Evolutionary conservation across 2,329 filamentous ascomycete species (phyloP), one percentile per base, ranked within the genome.

Genomic region (Stylonectria norvegica): DNA sequence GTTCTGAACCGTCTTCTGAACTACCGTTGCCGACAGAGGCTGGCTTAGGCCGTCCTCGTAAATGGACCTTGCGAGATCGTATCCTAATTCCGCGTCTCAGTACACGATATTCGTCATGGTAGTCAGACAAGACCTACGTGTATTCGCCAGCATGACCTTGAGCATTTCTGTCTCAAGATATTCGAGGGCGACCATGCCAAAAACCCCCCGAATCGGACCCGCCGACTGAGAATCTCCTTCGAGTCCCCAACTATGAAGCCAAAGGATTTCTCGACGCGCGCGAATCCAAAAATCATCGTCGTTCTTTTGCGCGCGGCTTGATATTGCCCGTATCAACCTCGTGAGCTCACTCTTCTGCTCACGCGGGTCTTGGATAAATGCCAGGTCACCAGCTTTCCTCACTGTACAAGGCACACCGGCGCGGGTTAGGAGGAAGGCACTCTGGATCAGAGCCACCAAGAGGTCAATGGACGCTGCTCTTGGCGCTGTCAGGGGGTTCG

Each of bases 241-340:
- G 17, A 72, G 71, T 22, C 82, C 82, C 86, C 86, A 90, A 54
- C 76, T 75, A 57, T 81, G 79, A 20, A 91, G 69, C 86, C 86
- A 91, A 4, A 89, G 59, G 7, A 90, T 62, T 52, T 83, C 80
- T 29, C 75, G 75, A 42, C 85, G 74, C 10, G 77, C 73, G 38
- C 67, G 70, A 18, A 72, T 66, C 83, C 83, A 86, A 45, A 77
- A 79, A 22, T 71, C 71, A 43, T 86, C 81, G 38, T 86, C 80
- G 23, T 72, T 74, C 45, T 75, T 79, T 2, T 75, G 67, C 10
- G 70, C 69, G 39, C 71, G 71, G 34, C 63, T 65, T 35, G 67
- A 59, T 16, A 83, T 55, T 3, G 67, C 64, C 45, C 76, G 73
- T 37, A 88, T 67, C n/a, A 85, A 67, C 47, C 75, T 80, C 14